phyloP scores from a whole-genome alignment of 78 protist genomes.

The Dictyostelium brefeldianum region DNA sequence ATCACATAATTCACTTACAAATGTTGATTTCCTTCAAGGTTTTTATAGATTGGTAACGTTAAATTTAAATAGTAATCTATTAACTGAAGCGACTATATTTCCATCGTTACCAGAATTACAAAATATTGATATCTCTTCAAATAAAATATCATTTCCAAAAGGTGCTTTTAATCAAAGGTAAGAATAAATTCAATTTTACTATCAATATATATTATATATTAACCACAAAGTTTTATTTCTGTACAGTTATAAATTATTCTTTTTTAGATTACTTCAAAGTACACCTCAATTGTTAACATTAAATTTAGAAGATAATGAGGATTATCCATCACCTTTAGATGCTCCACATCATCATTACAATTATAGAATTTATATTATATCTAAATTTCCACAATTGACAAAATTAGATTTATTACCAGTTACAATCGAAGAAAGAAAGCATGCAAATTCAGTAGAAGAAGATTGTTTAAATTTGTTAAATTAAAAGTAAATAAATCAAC shows the following conservation, averaged over 20 bases:
- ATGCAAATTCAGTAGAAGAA: conserved; percentile 60
- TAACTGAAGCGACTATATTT: conserved; percentile 51
- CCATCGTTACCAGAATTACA: conserved; percentile 56
- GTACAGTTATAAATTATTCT: conserved; percentile 20
- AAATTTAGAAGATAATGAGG: conserved; percentile 59
- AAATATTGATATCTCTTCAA: conserved; percentile 43
- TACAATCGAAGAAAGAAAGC: conserved; percentile 59
- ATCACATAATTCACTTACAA: conserved; percentile 60
- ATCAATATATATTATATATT: neutral
- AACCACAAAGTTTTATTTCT: neutral
- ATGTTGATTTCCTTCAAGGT: conserved; percentile 63
- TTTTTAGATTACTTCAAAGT: conserved; percentile 46
- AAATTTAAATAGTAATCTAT: conserved; percentile 19
- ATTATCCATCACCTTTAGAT: conserved; percentile 57
- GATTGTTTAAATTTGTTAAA: neutral
- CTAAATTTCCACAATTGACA: conserved; percentile 59
- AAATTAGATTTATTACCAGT: conserved; percentile 57
- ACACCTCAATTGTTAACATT: conserved; percentile 20
- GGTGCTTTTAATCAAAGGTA: neutral
- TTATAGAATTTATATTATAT: conserved; percentile 66
- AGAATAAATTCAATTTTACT: too few species aligned
- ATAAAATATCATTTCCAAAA: conserved; percentile 52
- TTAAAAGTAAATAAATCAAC: too few species aligned
- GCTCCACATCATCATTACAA: conserved; percentile 78
- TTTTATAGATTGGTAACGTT: conserved; percentile 69